Conservation (phyloP, 768 basidiomycete species). For the Suillus occidentalis region DNA sequence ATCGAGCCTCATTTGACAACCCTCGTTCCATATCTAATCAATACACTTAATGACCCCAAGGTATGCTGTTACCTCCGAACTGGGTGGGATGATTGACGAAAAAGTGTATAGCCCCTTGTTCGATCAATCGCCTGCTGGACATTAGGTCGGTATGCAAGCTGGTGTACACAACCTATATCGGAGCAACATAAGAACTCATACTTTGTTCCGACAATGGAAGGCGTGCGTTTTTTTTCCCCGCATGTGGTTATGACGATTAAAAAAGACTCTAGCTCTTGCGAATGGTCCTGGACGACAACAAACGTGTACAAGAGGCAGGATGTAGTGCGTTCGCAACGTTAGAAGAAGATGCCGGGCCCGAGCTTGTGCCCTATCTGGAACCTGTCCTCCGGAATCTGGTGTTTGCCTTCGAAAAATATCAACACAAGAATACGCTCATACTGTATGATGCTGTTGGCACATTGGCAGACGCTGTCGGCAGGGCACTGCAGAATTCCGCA, state of each 20-base stretch:
- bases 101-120: slow-evolving; percentile 74
- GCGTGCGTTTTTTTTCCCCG: slow-evolving; percentile 54
- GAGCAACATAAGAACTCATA: slow-evolving; percentile 87
- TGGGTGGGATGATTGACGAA: slow-evolving; percentile 10
- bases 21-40: slow-evolving; percentile 90
- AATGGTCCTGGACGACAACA: slow-evolving; percentile 98
- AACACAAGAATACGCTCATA: slow-evolving; percentile 99
- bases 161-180: slow-evolving; percentile 85
- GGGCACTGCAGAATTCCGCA: slow-evolving; percentile 78
- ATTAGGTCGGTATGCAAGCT: slow-evolving; percentile 96
- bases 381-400: slow-evolving; percentile 94
- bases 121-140: slow-evolving; percentile 99
- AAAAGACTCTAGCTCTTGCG: slow-evolving; percentile 69
- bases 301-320: slow-evolving; percentile 98
- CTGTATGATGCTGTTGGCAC: slow-evolving; percentile 99
- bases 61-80: slow-evolving; percentile 40
- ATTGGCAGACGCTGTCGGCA: slow-evolving; percentile 92
- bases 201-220: slow-evolving; percentile 98
- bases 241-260: slow-evolving; percentile 5
- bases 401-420: slow-evolving; percentile 96
- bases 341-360: slow-evolving; percentile 92
- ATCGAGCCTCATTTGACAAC: slow-evolving; percentile 95
- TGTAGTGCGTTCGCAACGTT: slow-evolving; percentile 98
- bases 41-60: slow-evolving; percentile 88
- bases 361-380: slow-evolving; percentile 91